Percentiles rank a stretch among this genome's conserved stretches.
These are phyloP conservation scores for Phytophthora pluvialis DNA, from an alignment of 352 stramenopile species.

Conservation along the genomic window DNA sequence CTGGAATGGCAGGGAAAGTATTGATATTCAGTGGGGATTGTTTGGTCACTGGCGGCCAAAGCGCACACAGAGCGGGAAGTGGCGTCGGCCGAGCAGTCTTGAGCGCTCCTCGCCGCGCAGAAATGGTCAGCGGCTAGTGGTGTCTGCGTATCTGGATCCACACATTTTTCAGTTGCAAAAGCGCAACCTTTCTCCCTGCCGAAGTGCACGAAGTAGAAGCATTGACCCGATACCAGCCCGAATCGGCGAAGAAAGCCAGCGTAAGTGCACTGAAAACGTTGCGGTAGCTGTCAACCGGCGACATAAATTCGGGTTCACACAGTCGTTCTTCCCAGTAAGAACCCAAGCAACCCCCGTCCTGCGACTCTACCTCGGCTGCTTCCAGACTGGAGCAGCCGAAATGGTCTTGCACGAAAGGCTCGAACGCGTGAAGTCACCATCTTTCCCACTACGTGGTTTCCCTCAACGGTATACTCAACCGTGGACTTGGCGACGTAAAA, in stretches of 20 bases:
- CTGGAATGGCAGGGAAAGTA: constrained; percentile 52
- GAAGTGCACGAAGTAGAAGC: constrained; percentile 57
- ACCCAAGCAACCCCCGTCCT: constrained; percentile 75
- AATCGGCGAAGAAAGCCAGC: constrained; percentile 80
- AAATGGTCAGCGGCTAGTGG: constrained; percentile 57
- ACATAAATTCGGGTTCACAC: constrained; percentile 82
- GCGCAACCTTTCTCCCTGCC: constrained; percentile 56
- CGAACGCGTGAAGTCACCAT: constrained; percentile 64
- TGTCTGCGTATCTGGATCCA: constrained; percentile 47
- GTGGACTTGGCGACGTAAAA: constrained; percentile 51
- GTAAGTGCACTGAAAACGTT: constrained; percentile 71
- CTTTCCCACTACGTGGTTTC: constrained; percentile 55
- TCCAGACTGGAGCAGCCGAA: constrained; percentile 63
- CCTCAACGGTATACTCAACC: constrained; percentile 55
- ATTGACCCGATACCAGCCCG: constrained; percentile 76
- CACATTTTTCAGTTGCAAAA: constrained; percentile 65
- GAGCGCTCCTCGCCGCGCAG: constrained; percentile 40
- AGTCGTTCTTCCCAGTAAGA: constrained; percentile 84
- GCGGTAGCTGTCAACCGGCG: constrained; percentile 64
- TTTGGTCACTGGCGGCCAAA: constrained; percentile 32
- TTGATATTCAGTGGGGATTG: constrained; percentile 59
- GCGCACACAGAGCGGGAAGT: constrained; percentile 64
- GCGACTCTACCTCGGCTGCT: constrained; percentile 74
- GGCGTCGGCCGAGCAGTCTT: constrained; percentile 74
- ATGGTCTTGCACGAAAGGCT: constrained; percentile 54